Evolutionary conservation across 73 alveolate species (phyloP).

Genomic region (Paramecium pentaurelia): DNA sequence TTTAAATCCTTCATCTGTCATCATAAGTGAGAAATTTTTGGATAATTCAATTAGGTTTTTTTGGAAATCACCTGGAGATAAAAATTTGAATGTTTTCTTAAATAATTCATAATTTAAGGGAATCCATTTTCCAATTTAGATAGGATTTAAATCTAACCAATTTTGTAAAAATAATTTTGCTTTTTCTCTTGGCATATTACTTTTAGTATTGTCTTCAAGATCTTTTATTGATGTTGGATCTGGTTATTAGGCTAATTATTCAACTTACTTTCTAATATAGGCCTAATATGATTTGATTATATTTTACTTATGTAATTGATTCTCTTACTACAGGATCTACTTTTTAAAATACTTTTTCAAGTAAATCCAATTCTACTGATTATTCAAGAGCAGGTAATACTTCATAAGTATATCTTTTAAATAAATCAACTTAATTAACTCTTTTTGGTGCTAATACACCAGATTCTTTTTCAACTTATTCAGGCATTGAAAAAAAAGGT

Average conservation of each 20-base stretch:
- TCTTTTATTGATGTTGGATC: neutral
- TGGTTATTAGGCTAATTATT: neutral
- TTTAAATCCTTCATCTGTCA: conserved; percentile 22
- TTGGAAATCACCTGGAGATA: conserved; percentile 34
- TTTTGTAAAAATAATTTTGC: neutral
- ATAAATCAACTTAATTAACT: conserved; percentile 17
- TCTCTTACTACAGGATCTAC: conserved; percentile 37
- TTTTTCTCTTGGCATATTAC: conserved; percentile 18
- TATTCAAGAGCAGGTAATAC: conserved; percentile 4
- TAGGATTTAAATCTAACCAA: neutral
- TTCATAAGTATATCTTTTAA: conserved; percentile 28
- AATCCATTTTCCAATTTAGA: neutral
- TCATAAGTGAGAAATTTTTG: neutral
- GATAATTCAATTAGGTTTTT: neutral
- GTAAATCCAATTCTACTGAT: neutral
- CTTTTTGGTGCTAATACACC: conserved; percentile 49
- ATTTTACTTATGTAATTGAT: conserved; percentile 26
- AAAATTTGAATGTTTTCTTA: neutral
- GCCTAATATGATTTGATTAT: neutral
- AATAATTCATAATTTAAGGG: neutral
- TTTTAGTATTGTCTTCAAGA: neutral
- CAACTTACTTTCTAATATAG: conserved; percentile 17
- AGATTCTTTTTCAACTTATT: neutral
- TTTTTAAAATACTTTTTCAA: conserved; percentile 5
- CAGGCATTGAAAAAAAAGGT: conserved; percentile 6